Base-by-base conservation (phyloP, 768 basidiomycete species). In the Russula brevipes region DNA sequence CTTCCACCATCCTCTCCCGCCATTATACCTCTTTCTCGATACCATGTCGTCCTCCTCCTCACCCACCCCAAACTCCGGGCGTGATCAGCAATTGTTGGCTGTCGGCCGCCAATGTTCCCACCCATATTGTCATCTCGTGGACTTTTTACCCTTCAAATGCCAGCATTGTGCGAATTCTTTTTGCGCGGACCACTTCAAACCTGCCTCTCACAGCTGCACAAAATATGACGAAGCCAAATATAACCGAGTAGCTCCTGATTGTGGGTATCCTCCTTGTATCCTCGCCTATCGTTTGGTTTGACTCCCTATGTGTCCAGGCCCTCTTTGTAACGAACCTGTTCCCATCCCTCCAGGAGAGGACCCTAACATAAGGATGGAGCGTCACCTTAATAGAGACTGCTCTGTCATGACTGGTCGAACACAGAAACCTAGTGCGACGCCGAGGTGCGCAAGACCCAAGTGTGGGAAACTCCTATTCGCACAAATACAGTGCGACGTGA, bases 101-200 rank as follows among this genome's bases (percentile, higher is more conserved):
- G 73, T 93, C 66, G 89, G 89, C 7, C 80, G 82, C 61, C 86
- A 89, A 69, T 94, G 91, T 74, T 83, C 86, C 14, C 78, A 83
- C 55, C 71, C 81, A 0, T 74, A 82, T 1, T 94, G 91, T 74
- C 73, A 79, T 35, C 80, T 89, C 65, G 81, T 92, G 70, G 91
- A 94, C 77, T 93, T 92, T 68, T 77, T 94, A 11, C 91, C 91
- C 0, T 88, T 93, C 80, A 88, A 87, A 74, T 94, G 91, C 72
- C 86, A 89, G 54, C 89, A 91, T 69, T 94, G 91, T 72, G 70
- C 79, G 14, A 73, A 79, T 16, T 77, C 79, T 0, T 94, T 85
- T 76, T 94, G 92, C 68, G 83, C 84, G 46, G 87, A 91, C 12
- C 91, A 94, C 70, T 93, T 86, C 76, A 82, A 81, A 64, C 87